Evolutionary conservation across 805 yeast genomes (phyloP), one percentile per base, ranked within the genome.

Genomic region (Candida boidinii): DNA sequence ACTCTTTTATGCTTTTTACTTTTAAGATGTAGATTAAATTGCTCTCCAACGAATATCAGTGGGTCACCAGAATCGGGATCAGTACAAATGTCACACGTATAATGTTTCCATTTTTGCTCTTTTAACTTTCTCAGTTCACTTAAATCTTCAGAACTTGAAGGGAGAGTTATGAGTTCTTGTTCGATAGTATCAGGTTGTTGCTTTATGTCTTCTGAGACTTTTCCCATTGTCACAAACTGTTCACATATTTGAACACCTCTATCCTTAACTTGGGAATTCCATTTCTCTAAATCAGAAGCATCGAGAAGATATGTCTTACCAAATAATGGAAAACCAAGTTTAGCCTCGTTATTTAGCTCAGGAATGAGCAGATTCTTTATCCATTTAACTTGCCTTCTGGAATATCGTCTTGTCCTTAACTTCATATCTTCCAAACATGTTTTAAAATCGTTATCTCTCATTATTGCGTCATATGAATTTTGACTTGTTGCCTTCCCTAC

Each of bases 361-460:
- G 76, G 73, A 1, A 78, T 66, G 11, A 92, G 56, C 37, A 76
- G 63, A 43, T 80, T 83, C 30, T 70, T 68, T 39, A 92, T 87
- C 96, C 97, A 92, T 51, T 86, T 87, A 10, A 86, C 76, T 51
- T 92, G 98, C 39, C 71, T 70, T 40, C 77, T 79, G 1, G 97
- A 95, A 54, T 92, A 92, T 47, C 79, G 82, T 34, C 95, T 60
- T 0, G 98, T 92, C 26, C 80, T 65, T 0, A 73, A 58, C 51
- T 90, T 88, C 97, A 92, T 92, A 22, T 73, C 64, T 10, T 73
- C 80, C 3, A 79, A 59, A 8, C 90, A 75, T 4, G 57, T 61
- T 4, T 50, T 50, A 33, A 69, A 67, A 15, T 26, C 39, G 28
- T 17, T 25, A 26, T 41, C 47, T 28, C 28, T 35, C 34, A 26